A percentile compares a stretch with the other conserved stretches of the same genome.
Evolutionary conservation across 495 filamentous ascomycete genomes (phyloP).

Genomic region (Baudoinia panamericana): DNA sequence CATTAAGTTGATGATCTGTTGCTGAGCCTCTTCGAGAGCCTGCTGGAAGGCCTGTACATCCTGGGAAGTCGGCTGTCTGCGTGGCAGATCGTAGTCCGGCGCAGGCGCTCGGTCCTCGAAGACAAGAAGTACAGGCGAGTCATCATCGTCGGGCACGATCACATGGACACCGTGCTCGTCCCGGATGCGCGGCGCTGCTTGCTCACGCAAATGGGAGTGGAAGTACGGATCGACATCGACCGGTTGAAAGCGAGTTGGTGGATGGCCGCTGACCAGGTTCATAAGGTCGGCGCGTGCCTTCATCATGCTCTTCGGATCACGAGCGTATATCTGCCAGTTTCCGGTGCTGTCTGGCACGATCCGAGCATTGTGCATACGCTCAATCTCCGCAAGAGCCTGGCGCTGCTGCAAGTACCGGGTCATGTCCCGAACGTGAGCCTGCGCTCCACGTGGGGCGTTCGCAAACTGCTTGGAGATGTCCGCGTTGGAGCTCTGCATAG

Average conservation of each 20-base stretch:
- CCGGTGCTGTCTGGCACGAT: conserved; percentile 59
- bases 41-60: conserved; percentile 56
- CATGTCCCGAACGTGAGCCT: conserved; percentile 67
- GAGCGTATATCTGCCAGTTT: conserved; percentile 74
- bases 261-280: conserved; percentile 64
- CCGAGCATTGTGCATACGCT: conserved; percentile 61
- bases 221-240: conserved; percentile 74
- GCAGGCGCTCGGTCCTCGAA: conserved; percentile 57
- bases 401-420: conserved; percentile 71
- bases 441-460: conserved; percentile 55
- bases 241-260: conserved; percentile 58
- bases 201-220: conserved; percentile 59
- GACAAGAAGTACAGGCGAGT: conserved; percentile 56
- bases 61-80: conserved; percentile 42
- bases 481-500: conserved; percentile 64
- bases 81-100: conserved; percentile 54
- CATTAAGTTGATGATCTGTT: conserved; percentile 56
- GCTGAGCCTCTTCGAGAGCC: conserved; percentile 56
- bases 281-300: conserved; percentile 70
- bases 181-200: conserved; percentile 48
- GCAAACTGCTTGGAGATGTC: conserved; percentile 66
- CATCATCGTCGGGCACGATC: conserved; percentile 54
- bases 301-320: conserved; percentile 70
- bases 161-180: conserved; percentile 67
- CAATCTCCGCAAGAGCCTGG: conserved; percentile 62